Percentiles rank a stretch among this genome's conserved stretches.
phyloP scores from a whole-genome alignment of 2,329 filamentous ascomycete genomes.

The Calonectria montana region DNA sequence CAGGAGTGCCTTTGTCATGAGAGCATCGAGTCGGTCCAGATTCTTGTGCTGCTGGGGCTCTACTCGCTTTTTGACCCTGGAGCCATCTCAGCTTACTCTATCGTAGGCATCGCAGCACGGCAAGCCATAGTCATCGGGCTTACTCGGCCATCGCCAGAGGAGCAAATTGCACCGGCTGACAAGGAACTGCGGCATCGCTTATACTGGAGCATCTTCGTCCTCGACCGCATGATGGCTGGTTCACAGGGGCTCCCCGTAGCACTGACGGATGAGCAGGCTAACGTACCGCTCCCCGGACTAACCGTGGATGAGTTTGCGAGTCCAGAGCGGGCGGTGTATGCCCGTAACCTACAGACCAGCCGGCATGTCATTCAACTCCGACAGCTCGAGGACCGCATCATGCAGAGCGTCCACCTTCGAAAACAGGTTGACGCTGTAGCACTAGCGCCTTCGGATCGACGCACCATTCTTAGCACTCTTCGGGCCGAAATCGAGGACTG shows the following conservation, averaged over 20 bases:
- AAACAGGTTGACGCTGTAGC: slow-evolving; percentile 44
- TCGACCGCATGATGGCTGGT: slow-evolving; percentile 58
- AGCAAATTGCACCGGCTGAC: slow-evolving; percentile 41
- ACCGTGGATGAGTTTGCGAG: slow-evolving; percentile 59
- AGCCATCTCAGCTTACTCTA: slow-evolving; percentile 53
- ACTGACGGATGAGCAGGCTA: slow-evolving; percentile 52
- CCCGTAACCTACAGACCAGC: slow-evolving; percentile 56
- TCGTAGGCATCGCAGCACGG: slow-evolving; percentile 53
- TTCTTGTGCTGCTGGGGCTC: slow-evolving; percentile 54
- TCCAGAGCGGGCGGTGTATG: slow-evolving; percentile 49
- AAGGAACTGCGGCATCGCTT: slow-evolving; percentile 52
- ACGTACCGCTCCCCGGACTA: slow-evolving; percentile 56
- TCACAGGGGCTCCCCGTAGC: slow-evolving; percentile 54
- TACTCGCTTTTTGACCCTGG: slow-evolving; percentile 57
- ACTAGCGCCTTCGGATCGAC: slow-evolving; percentile 46
- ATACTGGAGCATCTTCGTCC: slow-evolving; percentile 58
- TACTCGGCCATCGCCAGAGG: slow-evolving; percentile 45
- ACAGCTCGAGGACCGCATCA: slow-evolving; percentile 55
- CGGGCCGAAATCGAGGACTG: slow-evolving; percentile 59
- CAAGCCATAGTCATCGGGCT: slow-evolving; percentile 54
- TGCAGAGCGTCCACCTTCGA: slow-evolving; percentile 50
- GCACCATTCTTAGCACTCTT: slow-evolving; percentile 47
- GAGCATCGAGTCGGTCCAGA: slow-evolving; percentile 52
- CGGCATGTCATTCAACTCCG: slow-evolving; percentile 58
- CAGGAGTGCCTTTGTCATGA: slow-evolving; percentile 52